Evolutionary conservation across 768 basidiomycete species (phyloP).

Genomic region (Cubamyces sp.): DNA sequence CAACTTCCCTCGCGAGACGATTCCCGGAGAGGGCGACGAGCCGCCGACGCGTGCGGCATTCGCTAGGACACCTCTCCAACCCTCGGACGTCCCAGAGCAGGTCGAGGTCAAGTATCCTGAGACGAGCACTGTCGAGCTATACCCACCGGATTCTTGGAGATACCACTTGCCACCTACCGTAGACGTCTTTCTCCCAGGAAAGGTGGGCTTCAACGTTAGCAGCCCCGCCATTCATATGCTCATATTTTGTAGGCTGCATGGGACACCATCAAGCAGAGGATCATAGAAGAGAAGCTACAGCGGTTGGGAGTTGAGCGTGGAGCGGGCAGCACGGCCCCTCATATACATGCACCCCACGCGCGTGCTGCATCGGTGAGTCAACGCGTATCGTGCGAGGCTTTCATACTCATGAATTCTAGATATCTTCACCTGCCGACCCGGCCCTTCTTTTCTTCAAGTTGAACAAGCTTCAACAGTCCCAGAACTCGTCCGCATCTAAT

Average conservation of each 20-base stretch:
- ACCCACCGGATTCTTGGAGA: constrained; percentile 69
- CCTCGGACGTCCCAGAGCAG: constrained; percentile 39
- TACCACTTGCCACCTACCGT: constrained; percentile 62
- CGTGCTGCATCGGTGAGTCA: constrained; percentile 80
- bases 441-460: constrained; percentile 80
- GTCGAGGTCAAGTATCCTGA: constrained; percentile 37
- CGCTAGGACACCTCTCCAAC: constrained; percentile 61
- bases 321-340: constrained; percentile 54
- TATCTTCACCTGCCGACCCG: constrained; percentile 90
- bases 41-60: constrained; percentile 52
- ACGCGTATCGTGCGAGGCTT: constrained; percentile 15
- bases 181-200: constrained; percentile 83
- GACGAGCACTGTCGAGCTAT: constrained; percentile 52
- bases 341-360: constrained; percentile 75
- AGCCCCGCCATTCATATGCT: constrained; percentile 7
- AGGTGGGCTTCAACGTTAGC: constrained; percentile 47
- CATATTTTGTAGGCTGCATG: constrained; percentile 59
- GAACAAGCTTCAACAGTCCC: constrained; percentile 80
- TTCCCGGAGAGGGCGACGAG: constrained; percentile 38
- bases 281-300: constrained; percentile 82
- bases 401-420: constrained; percentile 47
- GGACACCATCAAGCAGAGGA: constrained; percentile 69
- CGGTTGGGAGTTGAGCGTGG: constrained; percentile 76
- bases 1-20: constrained; percentile 74
- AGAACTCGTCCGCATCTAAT: constrained; percentile 51